A percentile compares a stretch with the other conserved stretches of the same genome.
Conservation (phyloP, 1,139 yeast species). For the Meyerozyma smithsonii region DNA sequence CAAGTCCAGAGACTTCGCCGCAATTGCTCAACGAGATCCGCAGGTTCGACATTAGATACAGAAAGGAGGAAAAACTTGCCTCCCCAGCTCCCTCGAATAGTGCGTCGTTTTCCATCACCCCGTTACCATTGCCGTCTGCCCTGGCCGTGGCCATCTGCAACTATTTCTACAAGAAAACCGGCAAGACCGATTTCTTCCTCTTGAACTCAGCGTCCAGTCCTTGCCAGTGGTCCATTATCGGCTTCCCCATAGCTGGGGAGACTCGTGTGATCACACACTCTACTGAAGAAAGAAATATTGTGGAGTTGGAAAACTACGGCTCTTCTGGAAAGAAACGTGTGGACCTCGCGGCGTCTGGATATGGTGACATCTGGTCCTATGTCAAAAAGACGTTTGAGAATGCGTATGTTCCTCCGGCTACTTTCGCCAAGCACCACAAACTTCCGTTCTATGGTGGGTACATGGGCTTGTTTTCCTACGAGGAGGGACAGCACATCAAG, state of each 20-base stretch:
- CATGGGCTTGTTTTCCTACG: conserved; percentile 82
- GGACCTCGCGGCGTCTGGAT: neutral
- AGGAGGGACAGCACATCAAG: conserved; percentile 58
- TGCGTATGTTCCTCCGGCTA: conserved; percentile 18
- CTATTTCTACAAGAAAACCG: conserved; percentile 15
- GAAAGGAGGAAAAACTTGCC: neutral
- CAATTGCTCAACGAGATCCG: conserved; percentile 4
- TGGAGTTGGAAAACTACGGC: conserved; percentile 15
- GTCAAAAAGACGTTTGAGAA: conserved; percentile 20
- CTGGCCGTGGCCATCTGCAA: conserved; percentile 51
- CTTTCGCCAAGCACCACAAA: conserved; percentile 11
- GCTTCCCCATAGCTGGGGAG: conserved; percentile 50
- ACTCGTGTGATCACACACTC: conserved; percentile 69
- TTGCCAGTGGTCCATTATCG: conserved; percentile 86
- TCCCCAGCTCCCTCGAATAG: neutral
- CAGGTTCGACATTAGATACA: neutral
- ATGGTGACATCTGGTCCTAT: conserved; percentile 18
- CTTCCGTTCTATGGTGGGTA: conserved; percentile 88
- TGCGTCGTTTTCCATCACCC: neutral
- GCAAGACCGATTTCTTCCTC: conserved; percentile 42
- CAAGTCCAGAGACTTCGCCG: conserved; percentile 1
- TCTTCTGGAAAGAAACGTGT: conserved; percentile 8
- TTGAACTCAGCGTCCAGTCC: conserved; percentile 75
- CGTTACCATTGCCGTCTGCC: conserved; percentile 7
- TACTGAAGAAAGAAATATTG: conserved; percentile 28